Evolutionary conservation across 2,329 filamentous ascomycete genomes (phyloP), one percentile per base, ranked within the genome.

Genomic region (Colletotrichum sp.): DNA sequence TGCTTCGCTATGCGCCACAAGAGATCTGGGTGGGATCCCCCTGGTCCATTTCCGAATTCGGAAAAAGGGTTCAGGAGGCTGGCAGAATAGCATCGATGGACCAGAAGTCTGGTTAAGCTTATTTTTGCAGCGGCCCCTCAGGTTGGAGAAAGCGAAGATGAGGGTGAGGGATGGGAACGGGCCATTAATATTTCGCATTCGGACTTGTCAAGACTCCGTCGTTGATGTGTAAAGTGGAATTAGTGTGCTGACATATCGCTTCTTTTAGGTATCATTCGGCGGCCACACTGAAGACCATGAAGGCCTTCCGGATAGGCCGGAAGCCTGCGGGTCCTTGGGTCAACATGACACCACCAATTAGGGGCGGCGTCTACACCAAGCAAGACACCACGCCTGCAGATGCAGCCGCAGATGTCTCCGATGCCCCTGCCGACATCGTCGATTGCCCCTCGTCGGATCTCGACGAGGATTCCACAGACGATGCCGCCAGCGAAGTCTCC

Each of bases 291-390:
- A 84, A 86, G 64, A 88, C 87, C 66, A 92, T 93, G 90, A 89
- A 88, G 81, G 87, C 88, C 78, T 92, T 88, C 83, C 90, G 89
- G 78, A 91, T 93, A 78, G 91, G 91, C 78, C 88, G 87, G 79
- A 88, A 87, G 80, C 85, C 89, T 62, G 80, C 83, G 70, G 86
- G 88, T 76, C 87, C 87, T 48, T 93, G 91, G 91, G 82, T 84
- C 75, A 92, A 91, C 83, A 85, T 89, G 78, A 89, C 87, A 78
- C 91, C 91, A 71, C 91, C 91, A 77, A 92, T 93, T 75, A 86
- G 89, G 80, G 87, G 88, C 55, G 87, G 87, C 59, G 79, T 87
- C 79, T 87, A 81, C 78, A 81, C 80, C 77, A 78, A 78, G 36
- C 78, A 78, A 56, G 63, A 75, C 21, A 67, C 66, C n/a, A 63